Evolutionary conservation across 371 early-diverging fungal genomes (phyloP), one percentile per base, ranked within the genome.

Genomic region (Dipsacomyces acuminosporus): DNA sequence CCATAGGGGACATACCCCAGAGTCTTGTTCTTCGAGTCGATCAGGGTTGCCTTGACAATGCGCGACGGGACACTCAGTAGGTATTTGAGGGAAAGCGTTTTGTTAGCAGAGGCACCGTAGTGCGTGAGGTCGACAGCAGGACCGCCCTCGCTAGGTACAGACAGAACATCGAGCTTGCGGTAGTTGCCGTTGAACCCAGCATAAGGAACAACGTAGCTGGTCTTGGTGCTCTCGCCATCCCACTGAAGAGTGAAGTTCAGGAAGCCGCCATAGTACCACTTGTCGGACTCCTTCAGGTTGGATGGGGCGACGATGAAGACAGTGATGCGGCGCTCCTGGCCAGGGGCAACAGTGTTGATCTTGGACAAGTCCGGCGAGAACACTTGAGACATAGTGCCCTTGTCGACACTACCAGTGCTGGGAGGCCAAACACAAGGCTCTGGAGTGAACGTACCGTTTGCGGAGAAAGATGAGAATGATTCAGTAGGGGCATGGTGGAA

Each of bases 381-480:
- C 14, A 59, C 49, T 7, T 45, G 48, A 1, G 65, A 53, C 5
- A 56, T 34, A 2, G 56, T 61, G 26, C 21, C 22, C 13, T 21
- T 18, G 7, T 54, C 25, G 6, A 46, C 47, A 6, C 17, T 43
- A 18, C 11, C 35, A 20, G 36, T 23, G 18, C 23, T 35, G 6
- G 23, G 20, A 5, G 61, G 60, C 65, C 65, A 65, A 8, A n/a
- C 44, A 14, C 61, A 56, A 13, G 78, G 64, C 6, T 61, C 30
- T 55, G 79, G 77, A 2, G 63, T 42, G 2, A 88, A 50, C 14
- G 46, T 61, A 63, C 82, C 88, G 38, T 80, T 78, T 41, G 71
- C 70, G 1, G 62, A 54, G 41, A 74, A 51, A 26, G 74, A 72
- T 1, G 69, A 69, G 17, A 69, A 38, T 2, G 69, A 63, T 43